Base-by-base conservation (phyloP, 2,329 filamentous ascomycete genomes). In the Phaeosphaeriaceae sp. region DNA sequence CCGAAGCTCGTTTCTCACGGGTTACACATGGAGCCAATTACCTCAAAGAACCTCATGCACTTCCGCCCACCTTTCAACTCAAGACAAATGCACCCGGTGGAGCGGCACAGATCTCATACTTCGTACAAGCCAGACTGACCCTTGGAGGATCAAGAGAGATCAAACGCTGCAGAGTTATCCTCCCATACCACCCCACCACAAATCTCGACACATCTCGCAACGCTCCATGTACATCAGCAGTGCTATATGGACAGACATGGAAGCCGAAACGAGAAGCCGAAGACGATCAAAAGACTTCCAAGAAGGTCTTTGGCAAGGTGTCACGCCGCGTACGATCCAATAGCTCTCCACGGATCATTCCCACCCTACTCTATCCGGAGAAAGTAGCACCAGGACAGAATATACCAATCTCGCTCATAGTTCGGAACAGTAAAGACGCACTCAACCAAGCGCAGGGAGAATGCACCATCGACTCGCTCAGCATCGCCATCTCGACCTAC, bases 41-140 rank as follows among this genome's bases (percentile, higher is more conserved):
- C 51, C 51, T 62, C 19, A 68, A 66, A 53, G 68, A 70, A 42
- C 70, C 72, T 40, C 74, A 77, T 47, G 61, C 68, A 40, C 62
- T 77, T 24, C 75, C 75, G 6, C 75, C 75, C 9, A 71, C 71
- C 2, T 75, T 76, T 36, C 63, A 70, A 17, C 55, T 69, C 11
- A 63, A 65, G 19, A 74, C 71, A 22, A 67, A 66, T 51, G 41
- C 49, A 1, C 69, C 67, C 11, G 68, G 69, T 7, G 74, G 74
- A 1, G 56, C 70, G 21, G 74, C 72, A 2, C 65, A 64, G 7
- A 67, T 77, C 24, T 68, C 67, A 11, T 77, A 77, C 48, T 69
- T 62, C 24, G 33, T 77, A 11, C 65, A 73, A 44, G 75, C 72
- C 20, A 65, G 62, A 44, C 58, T 76, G 4, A 48, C 57, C 11